These are phyloP conservation scores for Blastomyces emzantsi DNA, from an alignment of 2,329 filamentous ascomycete genomes.

Conservation along the genomic window DNA sequence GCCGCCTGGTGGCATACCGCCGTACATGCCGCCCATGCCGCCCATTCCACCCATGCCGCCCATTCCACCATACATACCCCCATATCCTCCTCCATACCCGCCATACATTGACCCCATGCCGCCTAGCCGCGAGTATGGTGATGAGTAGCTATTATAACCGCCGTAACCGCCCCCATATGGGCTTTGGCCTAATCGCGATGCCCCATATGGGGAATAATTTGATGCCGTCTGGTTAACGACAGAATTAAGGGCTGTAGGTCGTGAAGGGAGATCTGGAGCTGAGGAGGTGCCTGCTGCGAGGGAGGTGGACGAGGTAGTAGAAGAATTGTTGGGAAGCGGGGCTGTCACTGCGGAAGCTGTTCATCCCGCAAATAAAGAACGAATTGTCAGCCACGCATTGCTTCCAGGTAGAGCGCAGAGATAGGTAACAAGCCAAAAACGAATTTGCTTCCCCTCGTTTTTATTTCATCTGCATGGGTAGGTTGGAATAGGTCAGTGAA, in stretches of 20 bases:
- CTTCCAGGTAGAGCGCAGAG: not conserved
- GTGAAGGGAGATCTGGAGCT: conserved; percentile 65
- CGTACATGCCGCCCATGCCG: conserved; percentile 42
- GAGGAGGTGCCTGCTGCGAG: conserved; percentile 35
- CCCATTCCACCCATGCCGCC: conserved; percentile 40
- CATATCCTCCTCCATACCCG: conserved; percentile 35
- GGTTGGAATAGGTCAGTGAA: conserved; percentile 11
- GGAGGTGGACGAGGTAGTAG: conserved; percentile 37
- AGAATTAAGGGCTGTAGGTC: conserved; percentile 67
- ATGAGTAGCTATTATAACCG: conserved; percentile 46
- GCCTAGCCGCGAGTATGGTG: conserved; percentile 47
- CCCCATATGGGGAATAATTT: conserved; percentile 60
- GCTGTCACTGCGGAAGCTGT: conserved; percentile 4
- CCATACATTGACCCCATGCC: conserved; percentile 36
- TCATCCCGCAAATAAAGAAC: not conserved
- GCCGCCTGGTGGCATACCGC: conserved; percentile 37
- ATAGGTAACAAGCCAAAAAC: not conserved
- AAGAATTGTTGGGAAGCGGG: conserved; percentile 21
- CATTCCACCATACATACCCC: conserved; percentile 29
- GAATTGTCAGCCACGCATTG: not conserved
- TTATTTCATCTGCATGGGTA: not conserved
- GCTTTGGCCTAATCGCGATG: conserved; percentile 48
- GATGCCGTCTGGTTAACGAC: conserved; percentile 83
- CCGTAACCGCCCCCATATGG: conserved; percentile 43
- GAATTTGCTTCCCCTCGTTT: not conserved